Percentiles rank a stretch among this genome's conserved stretches.
Conservation (phyloP, 2,329 filamentous ascomycete species). For the Cladosporium austrohemisphaericum region DNA sequence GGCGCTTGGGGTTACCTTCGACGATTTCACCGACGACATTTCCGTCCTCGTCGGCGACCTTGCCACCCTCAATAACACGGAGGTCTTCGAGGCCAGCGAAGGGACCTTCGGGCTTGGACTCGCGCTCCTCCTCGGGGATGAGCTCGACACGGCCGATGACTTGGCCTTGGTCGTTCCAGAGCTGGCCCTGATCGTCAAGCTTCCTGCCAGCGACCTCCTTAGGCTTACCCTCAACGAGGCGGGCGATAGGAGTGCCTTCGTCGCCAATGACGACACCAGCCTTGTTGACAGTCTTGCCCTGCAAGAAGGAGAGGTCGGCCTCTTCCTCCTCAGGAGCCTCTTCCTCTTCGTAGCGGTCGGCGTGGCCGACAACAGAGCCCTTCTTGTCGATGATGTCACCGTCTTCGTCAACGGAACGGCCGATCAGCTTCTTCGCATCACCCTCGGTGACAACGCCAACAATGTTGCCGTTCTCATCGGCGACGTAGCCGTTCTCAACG, state of each 20-base stretch:
- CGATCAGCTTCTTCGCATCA: constrained; percentile 50
- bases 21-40: constrained; percentile 52
- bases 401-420: constrained; percentile 49
- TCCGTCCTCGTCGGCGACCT: constrained; percentile 49
- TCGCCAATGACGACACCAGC: constrained; percentile 49
- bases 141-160: constrained; percentile 65
- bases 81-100: constrained; percentile 50
- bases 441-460: constrained; percentile 49
- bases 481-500: constrained; percentile 48
- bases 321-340: constrained; percentile 44
- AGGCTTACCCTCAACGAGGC: constrained; percentile 63
- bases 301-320: constrained; percentile 44
- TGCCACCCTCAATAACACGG: constrained; percentile 46
- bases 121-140: constrained; percentile 62
- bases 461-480: constrained; percentile 49
- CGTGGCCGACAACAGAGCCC: constrained; percentile 50
- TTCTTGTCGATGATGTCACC: constrained; percentile 54
- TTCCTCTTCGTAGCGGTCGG: constrained; percentile 55
- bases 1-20: constrained; percentile 58
- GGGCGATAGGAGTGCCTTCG: constrained; percentile 53
- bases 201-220: constrained; percentile 63
- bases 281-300: constrained; percentile 49
- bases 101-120: constrained; percentile 48
- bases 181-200: constrained; percentile 67
- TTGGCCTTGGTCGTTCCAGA: constrained; percentile 69